Evolutionary conservation across 2,329 filamentous ascomycete species (phyloP), one percentile per base, ranked within the genome.

Genomic region (Graphilbum fragrans): DNA sequence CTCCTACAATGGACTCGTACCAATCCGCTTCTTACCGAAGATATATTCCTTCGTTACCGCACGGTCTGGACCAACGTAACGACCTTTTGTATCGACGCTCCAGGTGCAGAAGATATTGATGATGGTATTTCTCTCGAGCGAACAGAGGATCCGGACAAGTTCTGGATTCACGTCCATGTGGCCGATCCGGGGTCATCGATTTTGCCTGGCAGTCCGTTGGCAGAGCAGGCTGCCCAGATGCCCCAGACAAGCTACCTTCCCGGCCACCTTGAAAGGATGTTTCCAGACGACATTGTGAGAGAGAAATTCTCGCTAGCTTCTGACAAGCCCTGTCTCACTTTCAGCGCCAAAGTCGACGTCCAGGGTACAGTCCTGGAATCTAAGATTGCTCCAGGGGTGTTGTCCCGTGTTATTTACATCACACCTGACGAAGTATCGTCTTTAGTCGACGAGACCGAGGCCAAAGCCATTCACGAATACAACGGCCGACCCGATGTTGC

Each of bases 171-270:
- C 53, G 61, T 86, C 25, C 85, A 92, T 55, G 72, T 83, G 34
- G 85, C 86, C 14, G 86, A 92, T 52, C 84, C 84, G 9, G 80
- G 81, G 3, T 83, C 85, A 5, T 73, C 74, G 44, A 75, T 92
- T 47, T 52, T 62, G 18, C 72, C 74, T 17, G 64, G 74, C 19
- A 74, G 77, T 31, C 60, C 66, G 9, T 57, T 85, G 8, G 70
- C 72, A 27, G 65, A 71, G 45, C 74, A 75, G 52, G 77, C 84
- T 36, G 69, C 78, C 44, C 64, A 76, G 46, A 65, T 78, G 25
- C 66, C 70, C 2, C 63, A 75, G 50, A 77, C 70, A n/a, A 64
- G 71, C 35, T 82, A 80, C 48, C 62, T 80, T 17, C 64, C 72
- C 4, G 75, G 76, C 2, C 68, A 74, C 50, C 64, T 67, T 19